phyloP scores from a whole-genome alignment of 768 basidiomycete species.

The Boletus tomentosulus region DNA sequence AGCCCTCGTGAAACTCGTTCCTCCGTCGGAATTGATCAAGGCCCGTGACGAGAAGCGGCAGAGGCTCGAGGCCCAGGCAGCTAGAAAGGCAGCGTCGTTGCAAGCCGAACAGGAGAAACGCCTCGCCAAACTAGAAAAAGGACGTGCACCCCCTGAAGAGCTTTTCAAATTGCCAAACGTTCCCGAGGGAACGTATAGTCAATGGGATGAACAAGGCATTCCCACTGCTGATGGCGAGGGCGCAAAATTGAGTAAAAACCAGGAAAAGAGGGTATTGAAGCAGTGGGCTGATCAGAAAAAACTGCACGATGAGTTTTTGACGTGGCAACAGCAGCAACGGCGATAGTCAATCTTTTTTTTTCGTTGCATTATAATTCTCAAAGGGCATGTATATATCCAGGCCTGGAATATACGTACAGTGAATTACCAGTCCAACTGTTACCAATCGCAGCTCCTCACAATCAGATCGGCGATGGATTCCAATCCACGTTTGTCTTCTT shows the following conservation, averaged over 20 bases:
- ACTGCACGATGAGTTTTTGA: conserved; percentile 73
- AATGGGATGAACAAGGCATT: conserved; percentile 82
- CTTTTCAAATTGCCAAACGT: conserved; percentile 85
- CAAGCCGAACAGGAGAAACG: conserved; percentile 66
- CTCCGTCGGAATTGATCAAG: conserved; percentile 74
- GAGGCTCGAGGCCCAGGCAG: conserved; percentile 66
- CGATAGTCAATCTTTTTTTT: background rate
- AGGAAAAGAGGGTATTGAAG: conserved; percentile 74
- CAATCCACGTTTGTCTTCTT: conserved; percentile 73
- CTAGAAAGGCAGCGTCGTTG: conserved; percentile 69
- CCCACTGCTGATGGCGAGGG: conserved; percentile 85
- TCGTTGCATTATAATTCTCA: background rate
- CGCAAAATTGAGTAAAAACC: conserved; percentile 78
- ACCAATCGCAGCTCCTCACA: conserved; percentile 66
- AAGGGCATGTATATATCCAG: background rate
- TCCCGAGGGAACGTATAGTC: conserved; percentile 64
- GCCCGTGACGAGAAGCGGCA: conserved; percentile 87
- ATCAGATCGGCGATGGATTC: conserved; percentile 67
- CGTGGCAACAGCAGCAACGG: conserved; percentile 34
- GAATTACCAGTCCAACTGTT: conserved; percentile 13
- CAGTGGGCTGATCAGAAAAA: conserved; percentile 70
- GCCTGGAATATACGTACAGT: background rate
- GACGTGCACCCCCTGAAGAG: conserved; percentile 65
- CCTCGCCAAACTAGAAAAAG: conserved; percentile 79
- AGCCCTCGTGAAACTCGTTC: conserved; percentile 89